phyloP scores from a whole-genome alignment of 2,329 filamentous ascomycete species.

The Leptodontidium sp. region DNA sequence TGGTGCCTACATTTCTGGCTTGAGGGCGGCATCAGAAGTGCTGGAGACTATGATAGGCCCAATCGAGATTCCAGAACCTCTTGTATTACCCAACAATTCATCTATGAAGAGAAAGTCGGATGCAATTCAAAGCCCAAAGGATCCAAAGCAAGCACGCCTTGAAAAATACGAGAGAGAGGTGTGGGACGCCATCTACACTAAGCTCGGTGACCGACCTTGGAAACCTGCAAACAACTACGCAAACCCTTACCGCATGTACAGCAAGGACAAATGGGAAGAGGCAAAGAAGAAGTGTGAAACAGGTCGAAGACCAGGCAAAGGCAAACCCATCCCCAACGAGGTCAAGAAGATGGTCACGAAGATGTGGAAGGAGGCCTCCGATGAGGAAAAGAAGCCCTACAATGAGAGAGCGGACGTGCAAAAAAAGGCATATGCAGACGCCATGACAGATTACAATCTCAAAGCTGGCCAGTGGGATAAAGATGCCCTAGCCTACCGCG shows the following conservation, averaged over 20 bases:
- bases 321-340: conserved; percentile 76
- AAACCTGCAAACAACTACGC: conserved; percentile 77
- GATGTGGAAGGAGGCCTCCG: conserved; percentile 84
- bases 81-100: conserved; percentile 72
- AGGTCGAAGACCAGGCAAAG: conserved; percentile 68
- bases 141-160: conserved; percentile 60
- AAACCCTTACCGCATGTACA: conserved; percentile 91
- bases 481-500: conserved; percentile 63
- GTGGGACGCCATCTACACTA: conserved; percentile 58
- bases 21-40: conserved; percentile 88
- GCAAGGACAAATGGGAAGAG: conserved; percentile 76
- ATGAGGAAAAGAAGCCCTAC: conserved; percentile 79
- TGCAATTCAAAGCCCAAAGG: conserved; percentile 49
- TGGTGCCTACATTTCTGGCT: conserved; percentile 91
- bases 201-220: conserved; percentile 77
- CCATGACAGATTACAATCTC: conserved; percentile 66
- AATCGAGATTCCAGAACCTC: conserved; percentile 77
- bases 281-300: conserved; percentile 69
- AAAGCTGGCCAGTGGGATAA: conserved; percentile 76
- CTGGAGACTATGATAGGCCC: conserved; percentile 82
- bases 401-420: conserved; percentile 76
- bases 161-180: conserved; percentile 65
- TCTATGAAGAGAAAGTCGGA: conserved; percentile 62
- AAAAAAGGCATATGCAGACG: conserved; percentile 69
- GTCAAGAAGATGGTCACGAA: conserved; percentile 85